Evolutionary conservation across 768 basidiomycete species (phyloP), one percentile per base, ranked within the genome.

Genomic region (Tulasnella sp.): DNA sequence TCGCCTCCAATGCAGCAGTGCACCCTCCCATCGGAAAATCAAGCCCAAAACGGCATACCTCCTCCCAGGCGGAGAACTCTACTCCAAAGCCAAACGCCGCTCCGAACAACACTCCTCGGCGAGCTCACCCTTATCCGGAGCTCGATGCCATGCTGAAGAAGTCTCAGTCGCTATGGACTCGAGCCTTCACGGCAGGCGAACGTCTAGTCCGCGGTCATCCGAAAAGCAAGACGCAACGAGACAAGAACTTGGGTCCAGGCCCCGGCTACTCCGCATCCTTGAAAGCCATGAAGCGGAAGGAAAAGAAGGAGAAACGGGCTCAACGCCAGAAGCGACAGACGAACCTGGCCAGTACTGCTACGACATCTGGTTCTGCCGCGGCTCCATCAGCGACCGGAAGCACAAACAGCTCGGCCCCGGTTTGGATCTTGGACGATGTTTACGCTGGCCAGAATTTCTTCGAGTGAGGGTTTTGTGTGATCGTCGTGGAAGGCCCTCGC

Each of bases 371-470:
- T 25, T 40, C 64, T 37, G 67, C 67, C 29, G 36, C 75, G 40
- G 54, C 31, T 67, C 22, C 74, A 3, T 40, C 75, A 29, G 67
- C 42, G 11, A 76, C 75, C 12, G 37, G 29, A 37, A 76, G 38
- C 39, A 2, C 12, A 8, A 52, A 52, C 29, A 49, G 36, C 40
- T 38, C 25, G 25, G 74, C 52, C 11, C 75, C 75, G 3, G 45
- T 68, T 19, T 78, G 77, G 77, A 34, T 69, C 45, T 37, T 78
- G 25, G 40, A 77, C 15, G 77, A 74, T 31, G 36, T 58, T 19
- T 78, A 70, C 38, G 42, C 42, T 31, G 77, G 77, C 22, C 31
- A 45, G 42, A 49, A 25, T 12, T 78, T 78, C 67, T 78, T 77
- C 40, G 68, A 78, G 77, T 78, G 34, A 75, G 75, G n/a, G 58